These are phyloP conservation scores for Talaromyces sp. DNA, from an alignment of 2,329 filamentous ascomycete genomes.

Conservation along the genomic window DNA sequence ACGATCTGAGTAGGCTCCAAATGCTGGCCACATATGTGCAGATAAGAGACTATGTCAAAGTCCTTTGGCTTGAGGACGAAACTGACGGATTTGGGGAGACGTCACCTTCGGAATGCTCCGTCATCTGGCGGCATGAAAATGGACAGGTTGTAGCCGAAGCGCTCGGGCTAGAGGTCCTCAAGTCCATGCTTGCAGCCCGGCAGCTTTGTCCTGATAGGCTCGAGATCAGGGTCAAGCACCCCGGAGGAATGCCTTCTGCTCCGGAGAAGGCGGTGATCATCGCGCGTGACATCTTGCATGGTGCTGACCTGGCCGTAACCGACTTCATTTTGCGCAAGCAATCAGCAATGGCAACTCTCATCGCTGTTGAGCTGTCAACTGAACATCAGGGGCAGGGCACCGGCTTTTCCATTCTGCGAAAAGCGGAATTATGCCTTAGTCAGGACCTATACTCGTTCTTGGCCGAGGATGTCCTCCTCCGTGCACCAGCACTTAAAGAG, in stretches of 20 bases:
- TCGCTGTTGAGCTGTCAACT: background rate
- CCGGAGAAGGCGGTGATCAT: background rate
- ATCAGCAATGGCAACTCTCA: background rate
- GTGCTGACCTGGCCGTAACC: background rate
- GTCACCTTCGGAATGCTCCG: background rate
- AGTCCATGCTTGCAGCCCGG: background rate
- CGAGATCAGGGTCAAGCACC: background rate
- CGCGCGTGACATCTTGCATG: background rate
- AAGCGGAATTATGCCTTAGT: background rate
- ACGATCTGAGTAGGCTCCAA: constrained; percentile 6
- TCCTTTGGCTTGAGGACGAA: background rate
- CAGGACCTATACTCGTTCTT: background rate
- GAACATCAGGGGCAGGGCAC: background rate
- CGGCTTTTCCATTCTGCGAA: background rate
- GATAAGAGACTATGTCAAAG: constrained; percentile 4
- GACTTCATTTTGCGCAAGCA: background rate
- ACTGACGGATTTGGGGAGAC: background rate
- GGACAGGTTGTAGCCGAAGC: constrained; percentile 1
- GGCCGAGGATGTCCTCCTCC: background rate
- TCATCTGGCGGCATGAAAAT: constrained; percentile 4
- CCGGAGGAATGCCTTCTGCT: background rate
- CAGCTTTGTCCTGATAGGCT: constrained; percentile 1
- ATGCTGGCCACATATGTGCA: constrained; percentile 1
- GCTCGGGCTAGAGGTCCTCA: constrained; percentile 1
- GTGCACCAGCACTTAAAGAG: constrained; percentile 3